Percentiles rank a stretch among this genome's conserved stretches.
phyloP scores from a whole-genome alignment of 1,284 basidiomycete species.

The Sporisorium reilianum region DNA sequence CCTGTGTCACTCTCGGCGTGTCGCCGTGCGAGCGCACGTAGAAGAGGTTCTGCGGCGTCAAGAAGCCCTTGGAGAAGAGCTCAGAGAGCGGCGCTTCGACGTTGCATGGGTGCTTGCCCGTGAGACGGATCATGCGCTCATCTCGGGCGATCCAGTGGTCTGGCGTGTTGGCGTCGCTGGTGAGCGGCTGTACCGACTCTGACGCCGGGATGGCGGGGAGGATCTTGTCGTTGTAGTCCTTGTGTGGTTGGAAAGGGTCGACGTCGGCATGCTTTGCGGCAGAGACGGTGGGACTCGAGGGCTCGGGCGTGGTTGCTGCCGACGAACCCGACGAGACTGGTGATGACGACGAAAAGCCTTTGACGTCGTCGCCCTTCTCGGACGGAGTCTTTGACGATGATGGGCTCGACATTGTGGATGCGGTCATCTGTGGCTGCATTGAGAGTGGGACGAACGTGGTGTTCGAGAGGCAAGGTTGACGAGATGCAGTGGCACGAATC shows the following conservation, averaged over 20 bases:
- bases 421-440: neutral
- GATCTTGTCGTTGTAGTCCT: slow-evolving; percentile 28
- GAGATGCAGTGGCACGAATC: neutral
- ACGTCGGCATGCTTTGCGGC: slow-evolving; percentile 1
- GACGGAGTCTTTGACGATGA: slow-evolving; percentile 39
- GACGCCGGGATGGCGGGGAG: slow-evolving; percentile 51
- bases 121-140: slow-evolving; percentile 57
- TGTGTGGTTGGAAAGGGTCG: slow-evolving; percentile 29
- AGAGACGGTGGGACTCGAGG: slow-evolving; percentile 28
- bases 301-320: slow-evolving; percentile 38
- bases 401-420: slow-evolving; percentile 19
- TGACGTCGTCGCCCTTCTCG: slow-evolving; percentile 17
- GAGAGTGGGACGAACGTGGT: neutral
- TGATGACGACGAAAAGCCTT: slow-evolving; percentile 23
- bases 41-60: slow-evolving; percentile 77
- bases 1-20: slow-evolving; percentile 73
- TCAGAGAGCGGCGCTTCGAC: slow-evolving; percentile 73
- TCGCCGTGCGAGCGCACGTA: slow-evolving; percentile 79
- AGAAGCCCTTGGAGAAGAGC: slow-evolving; percentile 74
- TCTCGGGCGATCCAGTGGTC: slow-evolving; percentile 62
- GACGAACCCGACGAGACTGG: slow-evolving; percentile 23
- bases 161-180: slow-evolving; percentile 57
- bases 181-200: slow-evolving; percentile 43
- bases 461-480: neutral
- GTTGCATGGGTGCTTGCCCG: slow-evolving; percentile 75